Evolutionary conservation across 2,329 filamentous ascomycete genomes (phyloP).

Genomic region (Paecilomyces formosus): DNA sequence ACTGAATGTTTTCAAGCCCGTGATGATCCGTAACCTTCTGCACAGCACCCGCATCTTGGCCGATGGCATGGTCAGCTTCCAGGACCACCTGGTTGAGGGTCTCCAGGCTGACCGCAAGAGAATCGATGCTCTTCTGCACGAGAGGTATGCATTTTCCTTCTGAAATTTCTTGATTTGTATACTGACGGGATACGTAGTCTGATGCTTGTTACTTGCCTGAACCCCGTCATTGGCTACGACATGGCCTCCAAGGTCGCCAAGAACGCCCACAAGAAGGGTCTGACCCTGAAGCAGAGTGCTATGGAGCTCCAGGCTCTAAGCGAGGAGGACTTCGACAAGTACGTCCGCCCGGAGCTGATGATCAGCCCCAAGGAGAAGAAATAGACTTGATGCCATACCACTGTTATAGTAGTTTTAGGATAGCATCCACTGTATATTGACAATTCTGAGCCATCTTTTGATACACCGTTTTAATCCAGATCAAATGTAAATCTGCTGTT

Average conservation of each 20-base stretch:
- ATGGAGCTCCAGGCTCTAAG: constrained; percentile 87
- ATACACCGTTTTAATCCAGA: background rate
- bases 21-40: constrained; percentile 89
- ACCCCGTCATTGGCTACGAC: constrained; percentile 95
- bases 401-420: background rate
- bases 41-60: constrained; percentile 83
- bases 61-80: constrained; percentile 91
- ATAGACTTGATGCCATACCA: constrained; percentile 20
- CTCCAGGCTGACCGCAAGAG: constrained; percentile 90
- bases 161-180: background rate
- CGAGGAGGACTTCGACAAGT: constrained; percentile 79
- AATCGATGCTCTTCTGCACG: constrained; percentile 83
- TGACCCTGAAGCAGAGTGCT: constrained; percentile 87
- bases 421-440: background rate
- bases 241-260: constrained; percentile 96
- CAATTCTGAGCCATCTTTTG: background rate
- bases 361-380: constrained; percentile 69
- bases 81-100: constrained; percentile 83
- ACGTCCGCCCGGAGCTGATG: constrained; percentile 94
- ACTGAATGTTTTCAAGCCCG: constrained; percentile 97
- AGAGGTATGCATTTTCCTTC: constrained; percentile 59
- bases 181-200: constrained; percentile 48
- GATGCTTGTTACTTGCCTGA: constrained; percentile 97
- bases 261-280: constrained; percentile 97
- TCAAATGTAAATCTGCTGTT: background rate